These are phyloP conservation scores for Claviceps fusiformis DNA, from an alignment of 2,329 filamentous ascomycete genomes.

Conservation along the genomic window DNA sequence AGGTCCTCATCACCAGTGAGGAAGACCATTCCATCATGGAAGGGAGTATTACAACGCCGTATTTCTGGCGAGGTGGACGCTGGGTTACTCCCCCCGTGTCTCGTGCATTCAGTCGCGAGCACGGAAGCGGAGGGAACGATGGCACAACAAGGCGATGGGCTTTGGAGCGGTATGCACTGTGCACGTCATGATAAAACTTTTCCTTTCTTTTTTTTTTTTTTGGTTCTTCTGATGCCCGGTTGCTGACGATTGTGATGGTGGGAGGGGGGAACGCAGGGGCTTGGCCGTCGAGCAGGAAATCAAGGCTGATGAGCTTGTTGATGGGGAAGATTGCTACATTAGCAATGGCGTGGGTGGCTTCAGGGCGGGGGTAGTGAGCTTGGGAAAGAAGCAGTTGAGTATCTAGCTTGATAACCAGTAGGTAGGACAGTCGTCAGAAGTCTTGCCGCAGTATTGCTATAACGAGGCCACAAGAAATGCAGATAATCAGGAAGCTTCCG, in stretches of 20 bases:
- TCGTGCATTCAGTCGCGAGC: conserved; percentile 17
- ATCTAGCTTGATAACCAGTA: too few species aligned
- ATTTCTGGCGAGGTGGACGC: conserved; percentile 55
- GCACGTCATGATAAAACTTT: background rate
- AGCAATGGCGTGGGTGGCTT: conserved; percentile 84
- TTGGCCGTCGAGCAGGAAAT: conserved; percentile 56
- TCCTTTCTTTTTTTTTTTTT: background rate
- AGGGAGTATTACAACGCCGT: conserved; percentile 69
- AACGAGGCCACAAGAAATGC: too few species aligned
- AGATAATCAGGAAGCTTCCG: too few species aligned
- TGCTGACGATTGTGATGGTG: background rate
- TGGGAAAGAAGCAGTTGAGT: conserved; percentile 7
- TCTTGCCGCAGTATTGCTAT: too few species aligned
- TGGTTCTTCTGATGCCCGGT: too few species aligned
- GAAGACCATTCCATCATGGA: conserved; percentile 60
- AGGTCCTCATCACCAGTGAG: conserved; percentile 62
- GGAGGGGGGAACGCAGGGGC: conserved; percentile 19
- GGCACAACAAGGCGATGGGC: conserved; percentile 77
- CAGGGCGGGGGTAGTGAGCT: conserved; percentile 31
- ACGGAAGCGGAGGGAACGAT: conserved; percentile 60
- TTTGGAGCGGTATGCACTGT: conserved; percentile 43
- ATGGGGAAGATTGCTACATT: conserved; percentile 73
- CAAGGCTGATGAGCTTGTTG: conserved; percentile 40
- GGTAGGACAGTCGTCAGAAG: too few species aligned
- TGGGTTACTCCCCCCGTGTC: conserved; percentile 75